Conservation (phyloP, 495 filamentous ascomycete genomes). For the Tuber borchii region DNA sequence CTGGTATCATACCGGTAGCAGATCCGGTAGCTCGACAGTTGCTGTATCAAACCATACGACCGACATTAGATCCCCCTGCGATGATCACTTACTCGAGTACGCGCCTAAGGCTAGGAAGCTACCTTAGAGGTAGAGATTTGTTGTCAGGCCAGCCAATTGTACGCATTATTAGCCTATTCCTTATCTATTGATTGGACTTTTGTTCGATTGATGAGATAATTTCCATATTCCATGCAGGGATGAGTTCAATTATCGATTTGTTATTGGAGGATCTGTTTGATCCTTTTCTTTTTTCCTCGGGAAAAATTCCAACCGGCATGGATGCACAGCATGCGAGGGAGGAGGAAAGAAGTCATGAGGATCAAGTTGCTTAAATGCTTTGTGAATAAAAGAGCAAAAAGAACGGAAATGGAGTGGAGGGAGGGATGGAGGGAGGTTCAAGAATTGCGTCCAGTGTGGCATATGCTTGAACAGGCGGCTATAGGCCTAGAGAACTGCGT, state of each 20-base stretch:
- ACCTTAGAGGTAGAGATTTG: not conserved
- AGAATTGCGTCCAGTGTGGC: not conserved
- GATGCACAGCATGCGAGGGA: not conserved
- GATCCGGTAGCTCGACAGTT: not conserved
- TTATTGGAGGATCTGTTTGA: not conserved
- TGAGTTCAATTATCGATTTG: not conserved
- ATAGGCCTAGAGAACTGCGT: not conserved
- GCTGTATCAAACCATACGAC: too few relatives aligned
- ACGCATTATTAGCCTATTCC: not conserved
- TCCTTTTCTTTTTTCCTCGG: not conserved
- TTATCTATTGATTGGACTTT: not conserved
- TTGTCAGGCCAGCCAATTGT: not conserved
- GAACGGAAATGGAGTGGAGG: not conserved
- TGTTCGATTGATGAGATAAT: not conserved
- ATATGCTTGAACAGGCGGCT: not conserved
- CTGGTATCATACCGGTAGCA: not conserved
- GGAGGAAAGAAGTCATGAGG: not conserved
- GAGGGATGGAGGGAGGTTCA: not conserved
- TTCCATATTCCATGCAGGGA: not conserved
- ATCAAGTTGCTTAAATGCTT: not conserved
- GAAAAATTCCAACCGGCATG: not conserved
- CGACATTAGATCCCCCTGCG: not conserved
- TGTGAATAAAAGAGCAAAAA: not conserved
- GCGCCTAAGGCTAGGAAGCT: not conserved
- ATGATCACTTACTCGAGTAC: not conserved